Evolutionary conservation across 2,329 filamentous ascomycete species (phyloP), one percentile per base, ranked within the genome.

Genomic region (Trichophyton verrucosum): DNA sequence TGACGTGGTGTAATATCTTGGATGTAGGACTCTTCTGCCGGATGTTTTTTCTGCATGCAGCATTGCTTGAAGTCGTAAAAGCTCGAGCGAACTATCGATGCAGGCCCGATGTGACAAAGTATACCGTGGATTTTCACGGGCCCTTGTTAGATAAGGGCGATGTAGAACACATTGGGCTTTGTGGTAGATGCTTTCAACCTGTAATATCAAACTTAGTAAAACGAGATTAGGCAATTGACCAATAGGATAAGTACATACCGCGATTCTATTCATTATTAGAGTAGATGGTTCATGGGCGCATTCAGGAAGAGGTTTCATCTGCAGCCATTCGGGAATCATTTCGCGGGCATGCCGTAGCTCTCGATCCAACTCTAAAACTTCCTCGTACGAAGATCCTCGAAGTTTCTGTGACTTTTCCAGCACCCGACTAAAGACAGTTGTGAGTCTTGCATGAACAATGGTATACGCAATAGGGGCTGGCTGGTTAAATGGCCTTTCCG

Each of bases 101-200:
- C 90, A 94, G 22, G 86, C 87, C 46, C 86, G 85, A 33, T 92
- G 83, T 2, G 91, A 96, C 69, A 94, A 89, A 7, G 85, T 83
- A 69, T 95, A 97, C 7, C 91, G 82, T 8, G 87, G 79, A 67
- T 92, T 94, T 62, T 88, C 83, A 56, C 88, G 80, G 3, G 91
- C 88, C 62, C 86, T 83, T n/a, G 83, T 79, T 61, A 96, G 81
- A 71, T 94, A 96, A 65, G 91, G 91, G 58, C 91, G 83, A 72
- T 99, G 94, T 44, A 99, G 81, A 22, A 96, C 82, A 68, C 90
- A 95, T 67, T 95, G 81, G 17, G 91, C 88, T 75, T 95, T 96
- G 65, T 95, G 85, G 70, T 91, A 95, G 3, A 96, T 76, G 57
- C 94, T 86, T 64, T 94, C 89, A 36, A 96, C 66, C 73, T 75